Base-by-base conservation (phyloP, 148 eudicot species). In the Rhododendron ovatum region DNA sequence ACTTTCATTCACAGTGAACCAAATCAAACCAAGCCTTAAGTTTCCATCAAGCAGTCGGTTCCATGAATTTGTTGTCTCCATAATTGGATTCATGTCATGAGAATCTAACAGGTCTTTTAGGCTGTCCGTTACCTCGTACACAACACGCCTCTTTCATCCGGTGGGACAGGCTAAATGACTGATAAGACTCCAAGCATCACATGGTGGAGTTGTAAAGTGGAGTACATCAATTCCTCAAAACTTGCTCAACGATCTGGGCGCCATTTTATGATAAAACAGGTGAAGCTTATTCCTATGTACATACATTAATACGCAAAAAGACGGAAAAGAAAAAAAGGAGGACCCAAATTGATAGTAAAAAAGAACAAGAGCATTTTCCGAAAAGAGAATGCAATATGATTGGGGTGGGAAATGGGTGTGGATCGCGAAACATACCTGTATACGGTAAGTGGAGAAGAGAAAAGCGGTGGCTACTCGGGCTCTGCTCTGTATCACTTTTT, bases 361-460 rank as follows among this genome's bases (percentile, higher is more conserved):
- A 15, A 13, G 2, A 47, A 13, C 0, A 13, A 47, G 82, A n/a
- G 7, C 20, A 28, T 20, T 80, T 3, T 20, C 61, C 82, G 3
- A 48, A 41, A 80, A 7, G 18, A 15, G 63, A 80, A 80, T 79
- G 57, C 35, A 13, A 15, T n/a, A 79, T 12, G 47, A 18, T 8
- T 22, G 22, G 79, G n/a, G 80, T 20, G 80, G n/a, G 3, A 24
- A 77, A 11, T 41, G 81, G 15, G 39, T 2, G 15, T 4, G 81
- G 24, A 14, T 76, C 48, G 43, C 80, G 80, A 41, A 78, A 79
- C 57, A n/a, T 79, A 79, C 82, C 82, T 79, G 82, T 37, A 13
- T 30, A 79, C 26, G 20, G 37, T 7, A 61, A 79, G 53, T 7
- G 53, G 4, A 78, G 33, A 78, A 1, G 24, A 76, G 48, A 76